Evolutionary conservation across 78 protist species (phyloP), one percentile per base, ranked within the genome.

Genomic region (Paratrimastix pyriformis): DNA sequence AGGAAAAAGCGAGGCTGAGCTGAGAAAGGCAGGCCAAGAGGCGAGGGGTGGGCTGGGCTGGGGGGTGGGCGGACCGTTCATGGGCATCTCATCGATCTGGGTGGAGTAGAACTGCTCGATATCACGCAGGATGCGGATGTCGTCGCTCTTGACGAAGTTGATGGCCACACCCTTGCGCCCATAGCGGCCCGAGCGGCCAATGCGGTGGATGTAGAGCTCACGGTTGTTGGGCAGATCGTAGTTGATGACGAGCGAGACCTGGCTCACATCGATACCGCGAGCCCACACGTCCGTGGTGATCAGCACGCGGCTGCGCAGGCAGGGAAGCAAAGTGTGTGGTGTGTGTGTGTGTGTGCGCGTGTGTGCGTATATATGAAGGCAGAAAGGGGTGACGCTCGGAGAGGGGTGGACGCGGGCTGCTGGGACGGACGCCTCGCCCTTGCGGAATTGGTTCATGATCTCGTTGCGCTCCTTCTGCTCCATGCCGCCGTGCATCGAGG

Each of bases 111-210:
- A 84, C 80, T 84, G 85, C 76, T 93, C 97, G 43, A 96, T 76
- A 33, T 96, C 98, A 4, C 91, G 81, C 64, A 96, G 83, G 38
- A 77, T 80, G 40, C 86, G 84, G 65, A 80, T 86, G 78, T 96
- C 99, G 38, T 86, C 91, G 45, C 40, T 29, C n/a, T 93, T 92
- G 74, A 94, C 96, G 57, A 96, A 94, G 91, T 92, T 94, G 84
- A 96, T 94, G 52, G 99, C 98, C 54, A 94, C 96, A 71, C 99
- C 99, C 85, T 92, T 92, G 38, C 99, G 81, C 21, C 99, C 99
- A 84, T 87, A 96, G 30, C 99, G 91, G 29, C 98, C 99, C 0
- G 90, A 74, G 21, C 99, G 93, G 39, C 99, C 99, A 46, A 96
- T 96, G 5, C 95, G 69, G 79, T 95, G 98, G 78, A 96, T 90